Percentiles rank a stretch among this genome's conserved stretches.
phyloP scores from a whole-genome alignment of 208 protist genomes.

The Blechomonas ayalai region DNA sequence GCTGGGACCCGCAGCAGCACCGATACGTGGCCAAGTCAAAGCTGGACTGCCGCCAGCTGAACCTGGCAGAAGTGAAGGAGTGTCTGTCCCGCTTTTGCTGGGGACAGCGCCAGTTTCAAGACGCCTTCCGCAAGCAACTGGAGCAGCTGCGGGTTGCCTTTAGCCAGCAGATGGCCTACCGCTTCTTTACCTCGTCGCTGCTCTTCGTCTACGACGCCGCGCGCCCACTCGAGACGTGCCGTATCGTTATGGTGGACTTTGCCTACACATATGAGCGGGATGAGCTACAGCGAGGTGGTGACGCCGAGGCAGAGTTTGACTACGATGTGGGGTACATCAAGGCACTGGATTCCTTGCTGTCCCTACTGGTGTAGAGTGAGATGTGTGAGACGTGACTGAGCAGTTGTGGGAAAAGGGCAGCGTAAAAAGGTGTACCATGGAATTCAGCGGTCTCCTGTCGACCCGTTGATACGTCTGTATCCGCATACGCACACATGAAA shows the following conservation, averaged over 20 bases:
- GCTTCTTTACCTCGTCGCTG: conserved; percentile 85
- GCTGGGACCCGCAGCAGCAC: conserved; percentile 40
- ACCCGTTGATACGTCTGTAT: too few relatives aligned
- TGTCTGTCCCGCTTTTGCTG: conserved; percentile 39
- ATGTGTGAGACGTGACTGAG: too few relatives aligned
- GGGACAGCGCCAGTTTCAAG: conserved; percentile 14
- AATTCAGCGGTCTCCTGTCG: too few relatives aligned
- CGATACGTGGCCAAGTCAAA: conserved; percentile 52
- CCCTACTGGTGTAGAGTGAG: conserved; percentile 40
- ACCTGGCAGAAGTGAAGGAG: conserved; percentile 35
- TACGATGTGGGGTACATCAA: conserved; percentile 74
- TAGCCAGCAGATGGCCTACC: conserved; percentile 46
- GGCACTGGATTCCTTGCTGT: conserved; percentile 65
- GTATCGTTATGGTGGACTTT: conserved; percentile 86
- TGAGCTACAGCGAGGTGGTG: conserved; percentile 48
- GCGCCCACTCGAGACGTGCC: conserved; percentile 42
- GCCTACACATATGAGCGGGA: conserved; percentile 77
- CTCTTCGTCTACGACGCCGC: conserved; percentile 83
- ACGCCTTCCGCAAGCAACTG: conserved; percentile 34
- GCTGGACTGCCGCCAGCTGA: conserved; percentile 39
- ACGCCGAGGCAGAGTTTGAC: conserved; percentile 44
- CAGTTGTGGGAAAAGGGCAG: too few relatives aligned
- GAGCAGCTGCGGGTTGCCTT: conserved; percentile 46
- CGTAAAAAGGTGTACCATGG: too few relatives aligned
- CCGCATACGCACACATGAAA: too few relatives aligned